phyloP scores from a whole-genome alignment of 352 stramenopile genomes.

The Phytophthora sp. region DNA sequence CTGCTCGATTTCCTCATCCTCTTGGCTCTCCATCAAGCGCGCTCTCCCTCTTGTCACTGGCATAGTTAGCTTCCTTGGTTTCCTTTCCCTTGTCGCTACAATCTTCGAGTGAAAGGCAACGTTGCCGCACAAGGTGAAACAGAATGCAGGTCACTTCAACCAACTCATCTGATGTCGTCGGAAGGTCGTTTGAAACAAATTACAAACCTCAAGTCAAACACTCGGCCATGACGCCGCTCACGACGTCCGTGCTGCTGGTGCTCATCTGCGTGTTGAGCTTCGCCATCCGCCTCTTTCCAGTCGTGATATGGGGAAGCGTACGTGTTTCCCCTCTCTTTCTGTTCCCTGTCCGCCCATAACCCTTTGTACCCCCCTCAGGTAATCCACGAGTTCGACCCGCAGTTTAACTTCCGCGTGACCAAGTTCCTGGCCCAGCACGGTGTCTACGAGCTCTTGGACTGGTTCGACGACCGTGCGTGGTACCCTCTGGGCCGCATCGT shows the following conservation, averaged over 20 bases:
- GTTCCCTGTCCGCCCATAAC: neutral
- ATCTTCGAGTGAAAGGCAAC: slow-evolving; percentile 29
- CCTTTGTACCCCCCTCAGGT: slow-evolving; percentile 47
- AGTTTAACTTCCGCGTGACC: slow-evolving; percentile 99
- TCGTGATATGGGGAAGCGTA: slow-evolving; percentile 91
- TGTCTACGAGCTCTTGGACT: slow-evolving; percentile 94
- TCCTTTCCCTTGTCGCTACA: slow-evolving; percentile 17
- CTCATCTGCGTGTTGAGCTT: slow-evolving; percentile 91
- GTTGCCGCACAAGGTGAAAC: slow-evolving; percentile 22
- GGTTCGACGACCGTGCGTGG: slow-evolving; percentile 98
- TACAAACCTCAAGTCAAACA: slow-evolving; percentile 10
- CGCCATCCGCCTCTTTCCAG: slow-evolving; percentile 91
- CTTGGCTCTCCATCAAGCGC: slow-evolving; percentile 36
- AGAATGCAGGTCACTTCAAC: slow-evolving; percentile 53
- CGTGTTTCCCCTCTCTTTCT: slow-evolving; percentile 17
- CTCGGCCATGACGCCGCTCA: slow-evolving; percentile 35
- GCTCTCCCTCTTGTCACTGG: slow-evolving; percentile 43
- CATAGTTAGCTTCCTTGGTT: slow-evolving; percentile 21
- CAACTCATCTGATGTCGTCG: slow-evolving; percentile 24
- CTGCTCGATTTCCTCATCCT: slow-evolving; percentile 31
- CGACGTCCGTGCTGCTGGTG: slow-evolving; percentile 58
- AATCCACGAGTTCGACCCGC: slow-evolving; percentile 94
- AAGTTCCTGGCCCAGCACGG: slow-evolving; percentile 94
- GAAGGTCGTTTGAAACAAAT: slow-evolving; percentile 49
- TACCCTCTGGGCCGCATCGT: slow-evolving; percentile 93